phyloP scores from a whole-genome alignment of 805 yeast species.

The Torulaspora quercuum region DNA sequence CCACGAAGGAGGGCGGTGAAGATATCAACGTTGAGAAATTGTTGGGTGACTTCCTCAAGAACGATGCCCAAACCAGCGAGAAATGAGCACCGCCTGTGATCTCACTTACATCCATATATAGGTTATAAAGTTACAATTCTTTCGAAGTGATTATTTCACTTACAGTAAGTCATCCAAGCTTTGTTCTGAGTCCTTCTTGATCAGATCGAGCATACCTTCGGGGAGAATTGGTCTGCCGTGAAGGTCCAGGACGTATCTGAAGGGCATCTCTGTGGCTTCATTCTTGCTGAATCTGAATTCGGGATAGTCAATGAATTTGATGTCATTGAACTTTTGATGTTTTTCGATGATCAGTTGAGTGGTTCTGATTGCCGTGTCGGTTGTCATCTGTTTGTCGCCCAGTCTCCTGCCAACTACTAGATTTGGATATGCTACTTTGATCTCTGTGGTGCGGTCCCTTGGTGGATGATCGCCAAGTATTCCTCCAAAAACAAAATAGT shows the following conservation, averaged over 20 bases:
- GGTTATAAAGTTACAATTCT: no score
- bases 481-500: conserved; percentile 94
- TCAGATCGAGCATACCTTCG: conserved; percentile 83
- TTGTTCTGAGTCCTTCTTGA: conserved; percentile 81
- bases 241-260: conserved; percentile 72
- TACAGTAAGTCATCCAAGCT: conserved; percentile 61
- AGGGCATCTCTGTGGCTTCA: conserved; percentile 98
- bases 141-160: conserved; percentile 2
- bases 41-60: conserved; percentile 27
- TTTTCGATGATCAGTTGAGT: conserved; percentile 75
- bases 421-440: conserved; percentile 68
- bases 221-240: conserved; percentile 79
- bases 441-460: conserved; percentile 88
- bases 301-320: conserved; percentile 87
- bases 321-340: conserved; percentile 58
- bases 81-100: no score
- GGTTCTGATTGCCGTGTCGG: conserved; percentile 94
- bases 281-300: conserved; percentile 82
- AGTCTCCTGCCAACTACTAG: conserved; percentile 76
- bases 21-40: conserved; percentile 26
- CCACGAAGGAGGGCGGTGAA: conserved; percentile 5
- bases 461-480: conserved; percentile 91
- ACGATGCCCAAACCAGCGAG: conserved; percentile 14
- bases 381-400: conserved; percentile 91
- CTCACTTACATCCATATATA: no score